phyloP scores from a whole-genome alignment of 176 grass and related monocot genomes.

The Luzula sylvatica region DNA sequence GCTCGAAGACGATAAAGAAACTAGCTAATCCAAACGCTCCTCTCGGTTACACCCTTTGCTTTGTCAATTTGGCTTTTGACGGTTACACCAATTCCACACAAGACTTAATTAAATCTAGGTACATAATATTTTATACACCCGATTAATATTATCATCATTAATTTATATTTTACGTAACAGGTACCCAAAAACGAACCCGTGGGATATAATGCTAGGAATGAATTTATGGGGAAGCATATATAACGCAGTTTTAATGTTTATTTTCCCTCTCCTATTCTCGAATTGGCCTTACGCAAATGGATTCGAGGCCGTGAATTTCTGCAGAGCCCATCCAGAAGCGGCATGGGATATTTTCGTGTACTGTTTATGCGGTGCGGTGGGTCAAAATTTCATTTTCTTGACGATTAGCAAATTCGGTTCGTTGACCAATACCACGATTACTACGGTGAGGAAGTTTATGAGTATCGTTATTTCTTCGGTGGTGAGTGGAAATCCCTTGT shows the following conservation, averaged over 20 bases:
- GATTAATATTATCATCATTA: no score
- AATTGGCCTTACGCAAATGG: slow-evolving; percentile 77
- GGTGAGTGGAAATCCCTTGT: slow-evolving; percentile 75
- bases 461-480: slow-evolving; percentile 81
- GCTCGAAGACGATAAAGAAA: slow-evolving; percentile 97
- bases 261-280: slow-evolving; percentile 37
- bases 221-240: slow-evolving; percentile 97
- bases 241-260: slow-evolving; percentile 79
- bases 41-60: slow-evolving; percentile 85
- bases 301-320: slow-evolving; percentile 75
- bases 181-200: slow-evolving; percentile 81
- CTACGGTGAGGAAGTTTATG: slow-evolving; percentile 90
- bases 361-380: slow-evolving; percentile 72
- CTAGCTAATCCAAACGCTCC: slow-evolving; percentile 95
- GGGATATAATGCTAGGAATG: slow-evolving; percentile 99
- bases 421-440: slow-evolving; percentile 93
- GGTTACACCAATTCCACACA: slow-evolving; percentile 97
- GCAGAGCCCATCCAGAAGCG: slow-evolving; percentile 70
- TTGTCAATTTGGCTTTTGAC: slow-evolving; percentile 97
- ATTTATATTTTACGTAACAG: slow-evolving; percentile 25
- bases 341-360: slow-evolving; percentile 87
- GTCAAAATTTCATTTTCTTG: slow-evolving; percentile 98
- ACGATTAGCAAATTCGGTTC: slow-evolving; percentile 94
- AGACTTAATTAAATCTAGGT: slow-evolving; percentile 94
- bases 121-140: slow-evolving; percentile 10